Evolutionary conservation across 371 early-diverging fungal genomes (phyloP).

Genomic region (Smittium mucronatum): DNA sequence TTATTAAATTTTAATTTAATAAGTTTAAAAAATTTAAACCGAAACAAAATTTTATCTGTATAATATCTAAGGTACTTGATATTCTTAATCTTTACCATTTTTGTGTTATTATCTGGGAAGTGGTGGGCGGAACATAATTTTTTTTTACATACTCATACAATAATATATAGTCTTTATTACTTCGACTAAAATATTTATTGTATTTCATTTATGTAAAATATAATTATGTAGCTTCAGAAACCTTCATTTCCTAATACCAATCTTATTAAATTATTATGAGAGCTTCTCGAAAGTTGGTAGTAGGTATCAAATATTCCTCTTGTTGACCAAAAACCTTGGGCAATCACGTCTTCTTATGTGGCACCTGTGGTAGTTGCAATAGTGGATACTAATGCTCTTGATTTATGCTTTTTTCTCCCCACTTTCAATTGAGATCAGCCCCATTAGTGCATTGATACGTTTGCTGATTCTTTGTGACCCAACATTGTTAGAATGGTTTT

Average conservation of each 20-base stretch:
- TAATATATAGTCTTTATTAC: not conserved
- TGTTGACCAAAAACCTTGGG: not conserved
- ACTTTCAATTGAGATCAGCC: not conserved
- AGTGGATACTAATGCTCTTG: not conserved
- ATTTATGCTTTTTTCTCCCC: not conserved
- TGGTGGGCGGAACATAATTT: not conserved
- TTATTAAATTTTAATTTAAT: not conserved
- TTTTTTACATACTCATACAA: not conserved
- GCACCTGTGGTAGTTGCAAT: not conserved
- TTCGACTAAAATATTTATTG: not conserved
- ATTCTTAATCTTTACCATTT: not conserved
- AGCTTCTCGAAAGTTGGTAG: not conserved
- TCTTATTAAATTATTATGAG: not conserved
- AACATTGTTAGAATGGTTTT: not conserved
- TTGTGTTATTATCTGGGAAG: not conserved
- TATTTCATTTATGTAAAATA: not conserved
- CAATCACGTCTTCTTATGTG: not conserved
- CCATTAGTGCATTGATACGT: not conserved
- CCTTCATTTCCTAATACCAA: not conserved
- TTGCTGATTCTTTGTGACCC: constrained; percentile 7
- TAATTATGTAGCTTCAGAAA: not conserved
- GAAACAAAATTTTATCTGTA: constrained; percentile 4
- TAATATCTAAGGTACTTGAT: not conserved
- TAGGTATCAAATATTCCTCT: not conserved
- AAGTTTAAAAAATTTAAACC: no score